Percentiles rank a stretch among this genome's conserved stretches.
Conservation (phyloP, 495 filamentous ascomycete species). For the Friedmanniomyces simplex region DNA sequence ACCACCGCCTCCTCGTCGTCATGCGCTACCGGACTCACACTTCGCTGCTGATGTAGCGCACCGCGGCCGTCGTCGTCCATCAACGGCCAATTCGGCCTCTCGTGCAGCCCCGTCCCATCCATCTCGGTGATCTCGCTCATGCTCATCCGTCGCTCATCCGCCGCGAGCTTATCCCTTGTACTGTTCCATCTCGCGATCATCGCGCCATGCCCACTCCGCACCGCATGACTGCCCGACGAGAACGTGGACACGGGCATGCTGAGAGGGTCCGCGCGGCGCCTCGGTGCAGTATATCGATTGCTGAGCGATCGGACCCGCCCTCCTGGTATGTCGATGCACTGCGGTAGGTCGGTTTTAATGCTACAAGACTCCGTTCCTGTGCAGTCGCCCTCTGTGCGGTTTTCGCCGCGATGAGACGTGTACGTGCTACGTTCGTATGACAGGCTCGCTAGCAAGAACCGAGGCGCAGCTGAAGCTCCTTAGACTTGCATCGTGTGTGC, state of each 20-base stretch:
- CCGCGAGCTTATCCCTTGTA: conserved; percentile 6
- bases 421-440: background rate
- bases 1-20: background rate
- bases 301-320: background rate
- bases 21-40: conserved; percentile 5
- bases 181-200: conserved; percentile 18
- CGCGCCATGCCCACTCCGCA: conserved; percentile 3
- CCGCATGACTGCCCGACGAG: background rate
- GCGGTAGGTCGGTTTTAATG: no score
- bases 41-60: background rate
- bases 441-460: background rate
- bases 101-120: conserved; percentile 14
- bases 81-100: conserved; percentile 10
- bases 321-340: no score
- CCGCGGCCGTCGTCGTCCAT: background rate
- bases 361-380: background rate
- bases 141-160: conserved; percentile 14
- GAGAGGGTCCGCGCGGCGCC: background rate
- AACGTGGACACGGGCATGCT: conserved; percentile 12
- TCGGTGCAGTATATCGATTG: background rate
- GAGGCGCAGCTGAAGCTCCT: background rate
- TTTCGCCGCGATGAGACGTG: background rate
- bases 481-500: background rate
- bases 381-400: background rate
- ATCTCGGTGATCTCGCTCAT: conserved; percentile 11